These are phyloP conservation scores for Strobilomyces confusus DNA, from an alignment of 768 basidiomycete species.

Conservation along the genomic window DNA sequence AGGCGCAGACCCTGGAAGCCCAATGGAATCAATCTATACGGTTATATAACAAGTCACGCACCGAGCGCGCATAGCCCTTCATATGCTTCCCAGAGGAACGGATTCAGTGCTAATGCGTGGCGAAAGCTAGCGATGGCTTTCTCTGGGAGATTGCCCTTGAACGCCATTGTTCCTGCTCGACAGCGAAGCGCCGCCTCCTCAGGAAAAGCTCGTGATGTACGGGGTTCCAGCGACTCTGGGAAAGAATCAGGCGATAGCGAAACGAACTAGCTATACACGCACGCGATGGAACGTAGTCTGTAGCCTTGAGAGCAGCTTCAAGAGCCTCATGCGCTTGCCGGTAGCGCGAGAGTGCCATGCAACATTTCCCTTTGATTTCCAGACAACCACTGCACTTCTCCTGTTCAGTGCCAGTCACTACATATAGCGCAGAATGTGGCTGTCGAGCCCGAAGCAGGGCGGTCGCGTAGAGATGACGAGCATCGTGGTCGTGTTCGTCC, in stretches of 20 bases:
- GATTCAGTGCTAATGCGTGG: constrained; percentile 67
- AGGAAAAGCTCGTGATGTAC: constrained; percentile 57
- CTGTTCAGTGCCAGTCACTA: constrained; percentile 62
- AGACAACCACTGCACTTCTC: constrained; percentile 69
- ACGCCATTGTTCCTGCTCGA: constrained; percentile 69
- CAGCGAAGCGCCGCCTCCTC: constrained; percentile 73
- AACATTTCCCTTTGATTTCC: constrained; percentile 77
- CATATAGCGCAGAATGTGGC: constrained; percentile 67
- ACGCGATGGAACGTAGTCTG: constrained; percentile 55
- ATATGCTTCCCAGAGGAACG: constrained; percentile 90
- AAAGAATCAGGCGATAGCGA: constrained; percentile 12
- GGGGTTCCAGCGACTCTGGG: constrained; percentile 52
- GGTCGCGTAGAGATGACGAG: constrained; percentile 81
- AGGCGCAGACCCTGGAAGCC: constrained; percentile 55
- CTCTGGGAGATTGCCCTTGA: constrained; percentile 75
- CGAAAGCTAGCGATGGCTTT: constrained; percentile 69
- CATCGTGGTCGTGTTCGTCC: constrained; percentile 69
- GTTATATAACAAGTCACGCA: constrained; percentile 30
- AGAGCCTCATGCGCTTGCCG: constrained; percentile 73
- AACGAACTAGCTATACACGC: constrained; percentile 27
- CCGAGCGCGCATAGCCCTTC: constrained; percentile 82
- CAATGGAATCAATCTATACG: constrained; percentile 10
- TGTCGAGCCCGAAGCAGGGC: constrained; percentile 67
- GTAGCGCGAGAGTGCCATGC: constrained; percentile 65
- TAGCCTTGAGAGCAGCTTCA: constrained; percentile 55